phyloP scores from a whole-genome alignment of 208 protist genomes.

The Plasmodiophora brassicae region DNA sequence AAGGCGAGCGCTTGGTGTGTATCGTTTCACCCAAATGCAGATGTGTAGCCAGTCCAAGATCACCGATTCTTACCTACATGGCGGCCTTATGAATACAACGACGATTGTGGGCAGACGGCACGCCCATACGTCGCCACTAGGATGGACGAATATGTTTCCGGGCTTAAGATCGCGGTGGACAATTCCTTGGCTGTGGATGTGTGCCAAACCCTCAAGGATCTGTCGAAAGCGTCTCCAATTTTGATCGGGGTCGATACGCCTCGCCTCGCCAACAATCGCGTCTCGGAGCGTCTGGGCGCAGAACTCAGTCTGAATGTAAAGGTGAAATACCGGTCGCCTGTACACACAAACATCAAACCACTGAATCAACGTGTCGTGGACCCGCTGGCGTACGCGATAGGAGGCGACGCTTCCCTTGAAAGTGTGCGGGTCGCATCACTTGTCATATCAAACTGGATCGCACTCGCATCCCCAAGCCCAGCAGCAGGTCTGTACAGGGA shows the following conservation, averaged over 20 bases:
- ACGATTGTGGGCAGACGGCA: too few species aligned
- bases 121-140: background rate
- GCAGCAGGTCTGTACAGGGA: background rate
- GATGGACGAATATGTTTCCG: constrained; percentile 18
- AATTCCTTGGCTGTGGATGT: constrained; percentile 10
- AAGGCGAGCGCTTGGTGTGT: background rate
- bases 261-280: background rate
- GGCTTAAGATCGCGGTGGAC: background rate
- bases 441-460: constrained; percentile 9
- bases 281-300: constrained; percentile 18
- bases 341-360: too few species aligned
- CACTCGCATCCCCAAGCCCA: background rate
- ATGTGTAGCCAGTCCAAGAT: constrained; percentile 24
- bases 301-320: constrained; percentile 9
- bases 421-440: background rate
- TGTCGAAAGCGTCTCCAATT: background rate
- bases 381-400: background rate
- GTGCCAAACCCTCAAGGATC: background rate
- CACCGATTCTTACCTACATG: background rate
- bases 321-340: background rate
- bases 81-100: too few species aligned
- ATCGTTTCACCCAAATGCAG: background rate
- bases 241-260: constrained; percentile 11
- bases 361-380: background rate
- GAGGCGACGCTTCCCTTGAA: background rate